Base-by-base conservation (phyloP, 2,329 filamentous ascomycete genomes). In the Fusarium succisae region DNA sequence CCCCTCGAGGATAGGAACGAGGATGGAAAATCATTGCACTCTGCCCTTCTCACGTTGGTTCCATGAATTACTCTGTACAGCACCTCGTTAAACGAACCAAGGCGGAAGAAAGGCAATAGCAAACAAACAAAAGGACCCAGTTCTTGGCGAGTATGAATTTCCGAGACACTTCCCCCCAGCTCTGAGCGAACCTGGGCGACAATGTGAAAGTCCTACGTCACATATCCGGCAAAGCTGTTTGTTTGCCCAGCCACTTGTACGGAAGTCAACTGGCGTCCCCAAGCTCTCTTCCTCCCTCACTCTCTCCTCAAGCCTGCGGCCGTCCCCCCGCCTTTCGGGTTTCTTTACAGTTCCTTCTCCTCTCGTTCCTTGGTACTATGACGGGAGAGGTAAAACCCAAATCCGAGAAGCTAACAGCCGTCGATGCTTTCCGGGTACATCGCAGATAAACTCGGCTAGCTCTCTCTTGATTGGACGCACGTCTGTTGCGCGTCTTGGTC, bases 161-260 rank as follows among this genome's bases (percentile, higher is more conserved):
- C 60, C 45, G 53, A 70, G 66, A 73, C 70, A 71, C 37, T 57
- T 47, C 48, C 26, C 50, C 32, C 28, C 35, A 45, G 17, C 53
- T 48, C 47, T 55, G 30, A 32, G 47, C 17, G 48, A 37, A 18
- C 5, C 50, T 37, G 22, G 35, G 45, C 38, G 70, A 57, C 47
- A 43, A 62, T 28, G 44, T 60, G 37, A 63, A 55, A 63, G 66
- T 71, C 61, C 70, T 74, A 73, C 71, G 71, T 73, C 71, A 73
- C 70, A 44, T 57, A 65, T 54, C 41, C 26, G 45, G 54, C 58
- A 38, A 54, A 73, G 66, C 44, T 71, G 57, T 32, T 55, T 67
- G 58, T 60, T 68, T 67, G 66, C 60, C 71, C 71, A 72, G 71
- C 71, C 71, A 74, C 71, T 58, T 57, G 58, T 54, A 24, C 51